Evolutionary conservation across 768 basidiomycete genomes (phyloP).

Genomic region (Amanita phalloides): DNA sequence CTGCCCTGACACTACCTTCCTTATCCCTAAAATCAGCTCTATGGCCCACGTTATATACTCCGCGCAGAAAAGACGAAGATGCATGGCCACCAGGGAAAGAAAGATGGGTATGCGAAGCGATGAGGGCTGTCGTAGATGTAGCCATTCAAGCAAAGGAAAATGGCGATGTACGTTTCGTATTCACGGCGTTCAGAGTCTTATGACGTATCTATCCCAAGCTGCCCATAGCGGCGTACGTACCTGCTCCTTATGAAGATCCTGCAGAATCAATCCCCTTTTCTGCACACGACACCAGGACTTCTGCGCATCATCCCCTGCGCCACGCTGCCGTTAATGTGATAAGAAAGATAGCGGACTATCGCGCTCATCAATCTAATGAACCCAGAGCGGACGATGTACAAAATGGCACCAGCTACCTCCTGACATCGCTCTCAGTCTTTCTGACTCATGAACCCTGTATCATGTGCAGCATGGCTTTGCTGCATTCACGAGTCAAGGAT

Average conservation of each 20-base stretch:
- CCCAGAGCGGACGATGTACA: conserved; percentile 8
- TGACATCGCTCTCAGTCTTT: conserved; percentile 79
- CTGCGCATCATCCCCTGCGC: conserved; percentile 66
- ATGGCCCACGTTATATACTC: conserved; percentile 83
- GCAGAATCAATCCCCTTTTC: conserved; percentile 26
- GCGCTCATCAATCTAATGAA: conserved; percentile 16
- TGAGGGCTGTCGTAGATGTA: conserved; percentile 38
- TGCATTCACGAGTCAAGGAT: conserved; percentile 90
- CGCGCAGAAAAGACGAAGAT: conserved; percentile 59
- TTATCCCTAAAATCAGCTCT: conserved; percentile 53
- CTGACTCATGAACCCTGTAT: conserved; percentile 95
- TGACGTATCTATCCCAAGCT: conserved; percentile 29
- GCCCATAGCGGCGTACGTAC: conserved; percentile 67
- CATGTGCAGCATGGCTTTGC: conserved; percentile 94
- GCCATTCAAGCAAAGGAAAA: conserved; percentile 33
- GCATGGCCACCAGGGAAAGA: conserved; percentile 56
- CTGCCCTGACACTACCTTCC: conserved; percentile 60
- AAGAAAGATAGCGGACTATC: conserved; percentile 50
- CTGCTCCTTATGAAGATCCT: conserved; percentile 33
- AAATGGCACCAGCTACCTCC: conserved; percentile 78
- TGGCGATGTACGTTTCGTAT: conserved; percentile 46
- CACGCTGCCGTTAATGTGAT: conserved; percentile 79
- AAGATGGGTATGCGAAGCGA: conserved; percentile 69
- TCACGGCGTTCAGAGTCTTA: neutral
- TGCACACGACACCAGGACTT: conserved; percentile 61